Evolutionary conservation across 306 rosid species (phyloP).

Genomic region (barrel medic (Medicago truncatula)): MtrunA17r5.0-ANR NC_053044.1:34550501-34551000

Average conservation of each 20-base stretch:
- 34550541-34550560: constrained; percentile 43
- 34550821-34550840: constrained; percentile 49
- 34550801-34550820: constrained; percentile 52
- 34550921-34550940: constrained; percentile 55
- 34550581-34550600: constrained; percentile 52
- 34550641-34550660: constrained; percentile 59
- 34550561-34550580: constrained; percentile 52
- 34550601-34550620: constrained; percentile 53
- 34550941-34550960: constrained; percentile 39
- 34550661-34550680: constrained; percentile 61
- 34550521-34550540: constrained; percentile 53
- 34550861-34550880: constrained; percentile 49
- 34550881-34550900: constrained; percentile 59
- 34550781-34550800: background rate
- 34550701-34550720: constrained; percentile 44
- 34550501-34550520: constrained; percentile 50
- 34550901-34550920: constrained; percentile 45
- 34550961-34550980: constrained; percentile 43
- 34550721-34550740: constrained; percentile 56
- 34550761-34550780: background rate
- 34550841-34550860: constrained; percentile 41
- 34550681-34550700: constrained; percentile 52
- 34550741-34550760: constrained; percentile 36
- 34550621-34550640: constrained; percentile 60
- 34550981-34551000: constrained; percentile 58